A percentile compares a stretch with the other conserved stretches of the same genome.
Evolutionary conservation across 495 filamentous ascomycete species (phyloP).

Genomic region (Penicillium canariense): DNA sequence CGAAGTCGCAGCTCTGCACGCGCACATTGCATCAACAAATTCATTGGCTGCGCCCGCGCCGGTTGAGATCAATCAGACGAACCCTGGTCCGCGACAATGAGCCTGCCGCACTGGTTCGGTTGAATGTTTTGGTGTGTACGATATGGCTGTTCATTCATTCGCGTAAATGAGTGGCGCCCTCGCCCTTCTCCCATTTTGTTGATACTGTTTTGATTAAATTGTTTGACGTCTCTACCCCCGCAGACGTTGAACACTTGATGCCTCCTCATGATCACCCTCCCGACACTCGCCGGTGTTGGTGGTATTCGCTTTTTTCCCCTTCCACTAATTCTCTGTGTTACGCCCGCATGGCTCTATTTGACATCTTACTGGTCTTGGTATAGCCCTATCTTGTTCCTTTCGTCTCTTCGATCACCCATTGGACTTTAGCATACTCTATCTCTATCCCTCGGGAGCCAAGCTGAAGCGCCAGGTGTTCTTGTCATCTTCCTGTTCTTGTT

Average conservation of each 20-base stretch:
- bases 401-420: constrained; percentile 3
- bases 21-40: constrained; percentile 41
- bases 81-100: constrained; percentile 21
- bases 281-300: constrained; percentile 21
- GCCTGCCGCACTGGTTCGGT: constrained; percentile 8
- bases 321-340: constrained; percentile 8
- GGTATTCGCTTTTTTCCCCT: constrained; percentile 9
- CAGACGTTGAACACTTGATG: constrained; percentile 12
- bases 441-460: background rate
- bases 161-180: background rate
- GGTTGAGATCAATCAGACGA: constrained; percentile 23
- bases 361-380: background rate
- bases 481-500: background rate
- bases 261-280: constrained; percentile 20
- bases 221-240: background rate
- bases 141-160: constrained; percentile 15
- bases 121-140: constrained; percentile 22
- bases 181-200: constrained; percentile 13
- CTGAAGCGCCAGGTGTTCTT: constrained; percentile 6
- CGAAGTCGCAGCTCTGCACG: constrained; percentile 41
- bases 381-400: background rate
- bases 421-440: constrained; percentile 1
- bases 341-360: background rate
- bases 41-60: constrained; percentile 20
- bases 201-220: constrained; percentile 13